phyloP scores from a whole-genome alignment of 2,329 filamentous ascomycete genomes.

The Stachybotrys echinatus region DNA sequence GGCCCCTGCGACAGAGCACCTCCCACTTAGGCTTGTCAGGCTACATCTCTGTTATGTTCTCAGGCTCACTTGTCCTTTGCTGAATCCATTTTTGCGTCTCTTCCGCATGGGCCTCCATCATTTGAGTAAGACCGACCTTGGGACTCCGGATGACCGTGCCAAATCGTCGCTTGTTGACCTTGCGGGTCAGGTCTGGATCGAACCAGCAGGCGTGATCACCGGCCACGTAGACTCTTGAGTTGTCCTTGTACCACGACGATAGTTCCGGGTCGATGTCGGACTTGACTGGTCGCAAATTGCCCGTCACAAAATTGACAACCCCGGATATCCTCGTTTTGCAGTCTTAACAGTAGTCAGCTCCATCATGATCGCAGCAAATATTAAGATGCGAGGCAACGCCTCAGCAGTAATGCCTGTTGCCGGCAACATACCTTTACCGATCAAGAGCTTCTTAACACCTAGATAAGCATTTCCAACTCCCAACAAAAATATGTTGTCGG shows the following conservation, averaged over 20 bases:
- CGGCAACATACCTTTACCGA: constrained; percentile 57
- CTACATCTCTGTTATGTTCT: constrained; percentile 36
- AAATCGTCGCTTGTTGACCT: constrained; percentile 56
- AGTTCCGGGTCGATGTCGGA: constrained; percentile 71
- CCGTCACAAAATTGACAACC: constrained; percentile 76
- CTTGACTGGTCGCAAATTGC: constrained; percentile 70
- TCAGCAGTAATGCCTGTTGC: not conserved
- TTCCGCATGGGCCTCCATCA: constrained; percentile 50
- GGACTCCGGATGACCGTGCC: constrained; percentile 51
- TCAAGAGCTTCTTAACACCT: constrained; percentile 75
- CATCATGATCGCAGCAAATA: not conserved
- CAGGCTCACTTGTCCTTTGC: constrained; percentile 26
- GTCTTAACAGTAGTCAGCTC: constrained; percentile 26
- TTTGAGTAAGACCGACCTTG: constrained; percentile 42
- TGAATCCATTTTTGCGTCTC: constrained; percentile 50
- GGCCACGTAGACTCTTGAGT: constrained; percentile 75
- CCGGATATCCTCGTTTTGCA: constrained; percentile 65
- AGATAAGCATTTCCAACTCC: constrained; percentile 87
- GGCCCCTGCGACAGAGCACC: not conserved
- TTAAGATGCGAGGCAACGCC: too few relatives aligned
- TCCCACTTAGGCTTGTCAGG: not conserved
- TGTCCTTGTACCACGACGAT: constrained; percentile 76
- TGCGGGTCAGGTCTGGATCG: constrained; percentile 53
- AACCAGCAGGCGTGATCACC: constrained; percentile 71
- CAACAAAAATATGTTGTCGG: constrained; percentile 74